Evolutionary conservation across 108 stramenopile genomes (phyloP), one percentile per base, ranked within the genome.

Genomic region (Nitzschia sp.): DNA sequence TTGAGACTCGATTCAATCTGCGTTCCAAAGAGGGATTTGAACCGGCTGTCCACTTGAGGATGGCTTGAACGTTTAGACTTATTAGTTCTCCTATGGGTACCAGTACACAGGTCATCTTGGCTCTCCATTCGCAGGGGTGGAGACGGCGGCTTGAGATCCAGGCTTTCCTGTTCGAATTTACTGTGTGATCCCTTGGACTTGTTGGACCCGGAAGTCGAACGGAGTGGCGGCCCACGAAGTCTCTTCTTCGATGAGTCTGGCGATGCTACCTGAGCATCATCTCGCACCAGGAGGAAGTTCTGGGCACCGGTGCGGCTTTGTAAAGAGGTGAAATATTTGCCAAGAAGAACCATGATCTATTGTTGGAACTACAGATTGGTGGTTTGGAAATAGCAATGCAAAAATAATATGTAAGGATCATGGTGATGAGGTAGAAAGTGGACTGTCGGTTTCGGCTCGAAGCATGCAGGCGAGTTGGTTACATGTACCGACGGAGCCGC

Each of bases 31-130:
- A 41, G 9, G 38, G 38, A 41, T 13, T 41, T 41, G 38, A 41
- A 41, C 13, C 38, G 38, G 38, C 38, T 41, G 13, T 41, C 38
- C 9, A 41, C 9, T 41, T 41, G 9, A 9, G 6, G 9, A 11
- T 41, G 6, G 6, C 38, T 13, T 11, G 38, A 6, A 11, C 11
- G 13, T 41, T 41, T 41, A 21, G 32, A 17, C 17, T 58, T 30
- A 27, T 58, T 17, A 8, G 19, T 58, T 29, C 32, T 11, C 21
- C n/a, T 33, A 11, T 41, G 6, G 2, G 34, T 58, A 3, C 23
- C 45, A 21, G 60, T 61, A 45, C 60, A 44, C 41, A 61, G 35
- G 23, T 61, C 60, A 27, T 61, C 60, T 61, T 61, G 60, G 41
- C 60, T 61, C 23, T 61, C 60, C 31, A 61, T 41, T 41, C 60